These are phyloP conservation scores for Coprinellus aureogranulatus DNA, from an alignment of 768 basidiomycete genomes.

Conservation along the genomic window DNA sequence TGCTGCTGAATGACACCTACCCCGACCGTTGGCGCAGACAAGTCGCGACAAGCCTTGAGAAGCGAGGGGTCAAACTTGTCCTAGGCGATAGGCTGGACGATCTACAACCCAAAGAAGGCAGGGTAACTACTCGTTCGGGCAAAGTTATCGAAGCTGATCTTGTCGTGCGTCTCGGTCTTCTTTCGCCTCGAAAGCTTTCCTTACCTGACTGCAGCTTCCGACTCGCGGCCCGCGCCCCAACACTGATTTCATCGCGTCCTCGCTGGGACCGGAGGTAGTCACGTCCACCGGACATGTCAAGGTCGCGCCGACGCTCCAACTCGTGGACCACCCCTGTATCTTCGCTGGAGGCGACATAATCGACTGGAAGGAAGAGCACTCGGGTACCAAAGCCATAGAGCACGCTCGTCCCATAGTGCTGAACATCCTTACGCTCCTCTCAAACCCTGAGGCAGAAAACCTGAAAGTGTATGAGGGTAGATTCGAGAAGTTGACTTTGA, in stretches of 20 bases:
- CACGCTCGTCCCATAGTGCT: constrained; percentile 14
- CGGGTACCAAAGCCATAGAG: constrained; percentile 13
- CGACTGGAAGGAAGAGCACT: constrained; percentile 20
- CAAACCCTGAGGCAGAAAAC: no score
- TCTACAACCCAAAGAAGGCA: constrained; percentile 33
- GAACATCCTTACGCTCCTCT: no score
- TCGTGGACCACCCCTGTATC: constrained; percentile 16
- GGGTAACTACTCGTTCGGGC: constrained; percentile 45
- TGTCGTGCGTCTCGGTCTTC: constrained; percentile 52
- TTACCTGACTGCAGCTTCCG: constrained; percentile 20
- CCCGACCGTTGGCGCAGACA: constrained; percentile 45
- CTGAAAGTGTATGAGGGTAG: neutral
- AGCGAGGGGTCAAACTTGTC: constrained; percentile 43
- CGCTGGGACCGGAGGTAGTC: constrained; percentile 33
- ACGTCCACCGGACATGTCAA: constrained; percentile 37
- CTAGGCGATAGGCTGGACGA: constrained; percentile 51
- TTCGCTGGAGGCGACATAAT: constrained; percentile 21
- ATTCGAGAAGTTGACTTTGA: neutral
- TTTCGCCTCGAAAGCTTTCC: neutral
- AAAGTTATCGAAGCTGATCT: constrained; percentile 47
- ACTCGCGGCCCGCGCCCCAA: constrained; percentile 36
- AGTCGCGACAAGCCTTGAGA: constrained; percentile 34
- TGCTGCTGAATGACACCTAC: constrained; percentile 51
- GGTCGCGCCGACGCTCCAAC: constrained; percentile 39
- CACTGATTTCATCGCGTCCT: constrained; percentile 44